phyloP scores from a whole-genome alignment of 768 basidiomycete species.

The Lanmaoa rubissima region DNA sequence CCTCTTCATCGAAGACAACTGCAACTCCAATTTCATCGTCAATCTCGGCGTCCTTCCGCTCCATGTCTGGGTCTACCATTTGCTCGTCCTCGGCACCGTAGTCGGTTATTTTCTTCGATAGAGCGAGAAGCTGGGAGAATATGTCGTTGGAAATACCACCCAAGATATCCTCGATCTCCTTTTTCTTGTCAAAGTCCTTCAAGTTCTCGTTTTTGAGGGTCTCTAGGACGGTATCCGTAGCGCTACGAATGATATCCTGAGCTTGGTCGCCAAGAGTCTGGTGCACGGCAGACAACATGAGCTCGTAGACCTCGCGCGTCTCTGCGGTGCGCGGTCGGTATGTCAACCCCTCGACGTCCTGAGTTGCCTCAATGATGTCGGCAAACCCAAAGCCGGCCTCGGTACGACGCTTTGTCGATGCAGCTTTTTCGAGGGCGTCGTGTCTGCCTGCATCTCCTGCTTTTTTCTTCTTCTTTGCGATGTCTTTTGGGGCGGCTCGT shows the following conservation, averaged over 20 bases:
- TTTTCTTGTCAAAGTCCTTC: slow-evolving; percentile 98
- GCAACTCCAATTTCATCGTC: slow-evolving; percentile 98
- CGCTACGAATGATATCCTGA: slow-evolving; percentile 92
- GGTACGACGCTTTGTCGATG: slow-evolving; percentile 53
- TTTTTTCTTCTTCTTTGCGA: slow-evolving; percentile 93
- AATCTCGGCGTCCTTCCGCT: slow-evolving; percentile 82
- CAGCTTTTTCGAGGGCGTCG: slow-evolving; percentile 56
- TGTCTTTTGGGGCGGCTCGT: slow-evolving; percentile 79
- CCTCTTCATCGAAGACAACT: slow-evolving; percentile 96
- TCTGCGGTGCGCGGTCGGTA: slow-evolving; percentile 94
- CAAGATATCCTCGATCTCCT: slow-evolving; percentile 80
- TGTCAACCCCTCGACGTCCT: slow-evolving; percentile 87
- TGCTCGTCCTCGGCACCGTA: slow-evolving; percentile 86
- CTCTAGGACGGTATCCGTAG: slow-evolving; percentile 90
- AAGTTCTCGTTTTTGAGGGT: slow-evolving; percentile 81
- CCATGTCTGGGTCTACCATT: slow-evolving; percentile 75
- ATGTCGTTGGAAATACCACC: slow-evolving; percentile 63
- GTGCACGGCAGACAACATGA: slow-evolving; percentile 83
- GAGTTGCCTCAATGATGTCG: slow-evolving; percentile 92
- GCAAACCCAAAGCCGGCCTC: slow-evolving; percentile 75
- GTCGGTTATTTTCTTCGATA: slow-evolving; percentile 96
- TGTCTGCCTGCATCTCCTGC: slow-evolving; percentile 51
- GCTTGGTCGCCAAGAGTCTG: slow-evolving; percentile 88
- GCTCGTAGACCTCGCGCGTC: slow-evolving; percentile 92
- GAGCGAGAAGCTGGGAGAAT: slow-evolving; percentile 78